Evolutionary conservation across 148 eudicot genomes (phyloP).

Genomic region (Rhododendron kiyosumense): DNA sequence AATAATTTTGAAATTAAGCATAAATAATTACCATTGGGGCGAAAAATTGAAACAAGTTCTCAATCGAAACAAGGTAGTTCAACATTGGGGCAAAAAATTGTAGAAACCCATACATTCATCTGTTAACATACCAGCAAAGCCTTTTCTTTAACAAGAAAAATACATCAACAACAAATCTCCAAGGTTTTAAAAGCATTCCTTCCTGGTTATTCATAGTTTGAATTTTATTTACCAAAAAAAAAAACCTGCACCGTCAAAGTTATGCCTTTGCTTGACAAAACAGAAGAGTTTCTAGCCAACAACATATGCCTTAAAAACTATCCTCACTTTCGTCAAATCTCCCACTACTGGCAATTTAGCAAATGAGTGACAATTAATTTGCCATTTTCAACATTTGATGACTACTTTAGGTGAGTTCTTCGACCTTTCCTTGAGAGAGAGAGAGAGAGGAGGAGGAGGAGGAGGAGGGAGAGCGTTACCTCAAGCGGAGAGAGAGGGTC

Average conservation of each 20-base stretch:
- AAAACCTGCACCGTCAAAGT: background rate
- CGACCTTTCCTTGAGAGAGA: too few relatives aligned
- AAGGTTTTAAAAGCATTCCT: background rate
- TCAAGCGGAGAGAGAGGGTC: too few relatives aligned
- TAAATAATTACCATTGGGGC: background rate
- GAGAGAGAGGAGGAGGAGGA: too few relatives aligned
- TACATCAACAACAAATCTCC: background rate
- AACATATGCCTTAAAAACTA: too few relatives aligned
- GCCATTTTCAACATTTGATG: background rate
- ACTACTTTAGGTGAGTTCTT: background rate
- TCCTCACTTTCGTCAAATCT: too few relatives aligned
- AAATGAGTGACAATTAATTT: background rate
- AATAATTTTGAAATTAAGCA: background rate
- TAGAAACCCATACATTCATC: background rate
- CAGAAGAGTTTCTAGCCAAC: background rate
- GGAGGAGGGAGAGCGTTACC: too few relatives aligned
- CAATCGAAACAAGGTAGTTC: too few relatives aligned
- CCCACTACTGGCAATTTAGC: too few relatives aligned
- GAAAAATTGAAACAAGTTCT: too few relatives aligned
- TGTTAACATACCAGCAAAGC: background rate
- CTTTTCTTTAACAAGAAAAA: background rate
- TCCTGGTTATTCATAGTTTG: background rate
- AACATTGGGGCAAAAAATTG: too few relatives aligned
- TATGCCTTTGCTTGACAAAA: background rate
- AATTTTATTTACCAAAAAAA: background rate